Evolutionary conservation across 345 rosid species (phyloP), one percentile per base, ranked within the genome.

Genomic region (Pelargonium nanum): DNA sequence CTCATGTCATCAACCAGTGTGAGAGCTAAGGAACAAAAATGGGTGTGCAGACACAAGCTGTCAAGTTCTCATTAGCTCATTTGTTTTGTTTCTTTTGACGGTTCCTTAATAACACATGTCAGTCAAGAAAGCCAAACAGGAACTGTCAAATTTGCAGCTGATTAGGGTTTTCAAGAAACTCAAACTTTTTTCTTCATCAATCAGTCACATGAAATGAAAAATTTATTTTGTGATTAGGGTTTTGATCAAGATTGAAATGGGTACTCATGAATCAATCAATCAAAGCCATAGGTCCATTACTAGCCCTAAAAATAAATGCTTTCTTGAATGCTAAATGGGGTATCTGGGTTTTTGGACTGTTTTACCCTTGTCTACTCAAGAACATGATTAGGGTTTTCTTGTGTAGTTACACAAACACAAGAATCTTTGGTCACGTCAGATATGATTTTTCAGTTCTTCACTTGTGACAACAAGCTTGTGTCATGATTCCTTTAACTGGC

Each of bases 341-440:
- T 34, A 34, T 4, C 45, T 34, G 45, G 45, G 45, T 4, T 34
- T 34, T 34, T 1, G 54, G 40, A 53, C 68, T 58, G 22, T 55
- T 55, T 67, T 23, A 40, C 56, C 50, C 58, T 52, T 32, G 19
- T 16, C 17, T 24, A 19, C 10, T 60, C 57, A n/a, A 20, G 45
- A 52, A 56, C 48, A 57, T 45, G 54, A 52, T 53, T 34, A 69
- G 67, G 68, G 60, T 57, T 51, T 8, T 52, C 22, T 59, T 32
- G 64, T 59, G 26, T 65, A 40, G 53, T 60, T 25, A 64, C 57
- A 25, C 45, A 25, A 23, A 61, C 56, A 26, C 68, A 65, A 55
- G 70, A 78, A 72, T 74, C 79, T 78, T 69, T 67, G 72, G 74
- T 73, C 80, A 56, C 76, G 70, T 75, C 78, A 69, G 73, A 65